A percentile compares a stretch with the other conserved stretches of the same genome.
phyloP scores from a whole-genome alignment of 1,139 yeast genomes.

The Hemisphaericaspora subhashii region DNA sequence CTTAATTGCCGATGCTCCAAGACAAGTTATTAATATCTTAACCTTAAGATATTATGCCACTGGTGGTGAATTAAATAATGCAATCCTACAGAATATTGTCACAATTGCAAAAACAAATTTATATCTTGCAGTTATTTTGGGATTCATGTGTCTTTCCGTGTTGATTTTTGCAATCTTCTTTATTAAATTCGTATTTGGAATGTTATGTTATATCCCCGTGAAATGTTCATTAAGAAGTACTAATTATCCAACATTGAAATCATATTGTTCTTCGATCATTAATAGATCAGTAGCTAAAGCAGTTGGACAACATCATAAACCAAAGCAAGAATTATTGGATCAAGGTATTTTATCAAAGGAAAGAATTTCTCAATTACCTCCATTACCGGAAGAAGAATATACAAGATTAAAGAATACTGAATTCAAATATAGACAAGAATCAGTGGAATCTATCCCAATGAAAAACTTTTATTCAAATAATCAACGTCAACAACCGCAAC shows the following conservation, averaged over 20 bases:
- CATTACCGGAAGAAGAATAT: slow-evolving; percentile 7
- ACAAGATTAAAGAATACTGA: slow-evolving; percentile 6
- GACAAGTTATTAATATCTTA: slow-evolving; percentile 80
- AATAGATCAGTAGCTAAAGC: slow-evolving; percentile 54
- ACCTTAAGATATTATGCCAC: slow-evolving; percentile 63
- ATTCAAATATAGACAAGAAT: neutral
- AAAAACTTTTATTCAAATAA: neutral
- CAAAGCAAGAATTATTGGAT: slow-evolving; percentile 32
- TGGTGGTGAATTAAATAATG: slow-evolving; percentile 40
- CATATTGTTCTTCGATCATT: slow-evolving; percentile 57
- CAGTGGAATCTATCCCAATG: slow-evolving; percentile 2
- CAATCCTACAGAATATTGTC: slow-evolving; percentile 54
- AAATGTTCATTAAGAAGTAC: slow-evolving; percentile 42
- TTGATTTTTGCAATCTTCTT: slow-evolving; percentile 75
- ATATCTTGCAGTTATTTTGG: slow-evolving; percentile 66
- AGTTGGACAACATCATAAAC: slow-evolving; percentile 49
- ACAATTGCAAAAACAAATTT: slow-evolving; percentile 60
- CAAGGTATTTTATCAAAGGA: slow-evolving; percentile 29
- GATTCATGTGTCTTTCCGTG: slow-evolving; percentile 76
- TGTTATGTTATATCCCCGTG: slow-evolving; percentile 56
- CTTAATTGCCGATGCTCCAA: slow-evolving; percentile 79
- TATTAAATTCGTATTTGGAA: slow-evolving; percentile 56
- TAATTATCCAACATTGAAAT: slow-evolving; percentile 44
- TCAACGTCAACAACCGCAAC: neutral
- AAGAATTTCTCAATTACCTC: slow-evolving; percentile 12